Evolutionary conservation across 768 basidiomycete species (phyloP).

Genomic region (Termitomyces sp.): DNA sequence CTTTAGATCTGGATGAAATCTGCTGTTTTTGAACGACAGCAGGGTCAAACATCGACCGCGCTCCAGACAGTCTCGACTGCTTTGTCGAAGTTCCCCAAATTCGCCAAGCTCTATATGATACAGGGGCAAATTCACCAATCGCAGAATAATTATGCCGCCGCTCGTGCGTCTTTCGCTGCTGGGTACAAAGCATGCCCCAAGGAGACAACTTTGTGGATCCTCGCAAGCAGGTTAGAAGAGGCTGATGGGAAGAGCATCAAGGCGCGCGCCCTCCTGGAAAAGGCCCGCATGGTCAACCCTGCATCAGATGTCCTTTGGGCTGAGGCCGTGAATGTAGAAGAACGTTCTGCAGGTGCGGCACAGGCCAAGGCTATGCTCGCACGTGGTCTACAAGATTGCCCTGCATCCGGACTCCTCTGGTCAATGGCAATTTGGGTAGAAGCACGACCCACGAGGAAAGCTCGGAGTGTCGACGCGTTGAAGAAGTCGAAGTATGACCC

Average conservation of each 20-base stretch:
- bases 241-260: slow-evolving; percentile 89
- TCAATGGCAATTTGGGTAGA: slow-evolving; percentile 92
- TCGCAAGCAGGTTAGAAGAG: slow-evolving; percentile 87
- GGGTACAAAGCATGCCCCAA: slow-evolving; percentile 88
- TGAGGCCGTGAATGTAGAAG: slow-evolving; percentile 88
- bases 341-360: slow-evolving; percentile 71
- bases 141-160: slow-evolving; percentile 52
- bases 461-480: slow-evolving; percentile 86
- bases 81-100: slow-evolving; percentile 79
- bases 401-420: slow-evolving; percentile 86
- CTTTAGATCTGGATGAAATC: slow-evolving; percentile 98
- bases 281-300: slow-evolving; percentile 81
- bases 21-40: slow-evolving; percentile 90
- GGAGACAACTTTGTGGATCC: slow-evolving; percentile 81
- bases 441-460: slow-evolving; percentile 82
- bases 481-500: slow-evolving; percentile 89
- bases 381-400: slow-evolving; percentile 87
- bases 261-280: slow-evolving; percentile 85
- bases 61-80: slow-evolving; percentile 72
- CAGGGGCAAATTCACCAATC: slow-evolving; percentile 87
- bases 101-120: slow-evolving; percentile 94
- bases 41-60: slow-evolving; percentile 68
- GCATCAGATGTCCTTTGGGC: slow-evolving; percentile 87
- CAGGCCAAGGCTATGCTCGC: slow-evolving; percentile 90
- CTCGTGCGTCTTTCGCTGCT: slow-evolving; percentile 76